A percentile compares a stretch with the other conserved stretches of the same genome.
These are phyloP conservation scores for Trichoderma lentiforme DNA, from an alignment of 2,329 filamentous ascomycete species.

Conservation along the genomic window DNA sequence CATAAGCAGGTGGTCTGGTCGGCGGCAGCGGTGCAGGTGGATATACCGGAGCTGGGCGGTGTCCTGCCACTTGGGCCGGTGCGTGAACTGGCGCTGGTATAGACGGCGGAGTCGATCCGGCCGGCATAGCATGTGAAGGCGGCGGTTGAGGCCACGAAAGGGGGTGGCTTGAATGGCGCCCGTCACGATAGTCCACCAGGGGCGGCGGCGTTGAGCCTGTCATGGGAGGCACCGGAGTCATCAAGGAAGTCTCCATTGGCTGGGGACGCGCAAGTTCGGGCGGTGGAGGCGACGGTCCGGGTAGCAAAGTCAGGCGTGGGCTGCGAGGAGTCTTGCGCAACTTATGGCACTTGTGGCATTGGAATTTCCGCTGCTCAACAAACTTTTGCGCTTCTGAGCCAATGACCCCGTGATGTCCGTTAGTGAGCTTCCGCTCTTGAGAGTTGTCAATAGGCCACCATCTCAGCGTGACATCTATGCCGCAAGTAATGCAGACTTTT, in stretches of 20 bases:
- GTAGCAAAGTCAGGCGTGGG: background rate
- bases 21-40: conserved; percentile 27
- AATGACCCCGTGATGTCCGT: conserved; percentile 48
- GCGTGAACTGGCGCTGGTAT: conserved; percentile 20
- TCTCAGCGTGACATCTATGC: conserved; percentile 68
- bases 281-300: conserved; percentile 9
- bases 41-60: conserved; percentile 29
- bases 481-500: conserved; percentile 62
- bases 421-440: conserved; percentile 51
- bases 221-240: conserved; percentile 25
- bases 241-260: conserved; percentile 20
- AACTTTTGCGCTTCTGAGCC: conserved; percentile 58
- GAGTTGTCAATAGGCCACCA: conserved; percentile 63
- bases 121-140: conserved; percentile 22
- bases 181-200: conserved; percentile 27
- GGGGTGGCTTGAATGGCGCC: conserved; percentile 20
- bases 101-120: conserved; percentile 17
- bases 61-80: conserved; percentile 28
- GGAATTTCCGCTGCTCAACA: conserved; percentile 58
- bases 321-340: conserved; percentile 39
- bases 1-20: conserved; percentile 28
- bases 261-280: conserved; percentile 14
- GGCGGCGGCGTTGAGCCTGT: conserved; percentile 30
- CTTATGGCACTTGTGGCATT: conserved; percentile 74
- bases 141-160: conserved; percentile 28